These are phyloP conservation scores for Diplodia mutila DNA, from an alignment of 2,329 filamentous ascomycete species.

Conservation along the genomic window DNA sequence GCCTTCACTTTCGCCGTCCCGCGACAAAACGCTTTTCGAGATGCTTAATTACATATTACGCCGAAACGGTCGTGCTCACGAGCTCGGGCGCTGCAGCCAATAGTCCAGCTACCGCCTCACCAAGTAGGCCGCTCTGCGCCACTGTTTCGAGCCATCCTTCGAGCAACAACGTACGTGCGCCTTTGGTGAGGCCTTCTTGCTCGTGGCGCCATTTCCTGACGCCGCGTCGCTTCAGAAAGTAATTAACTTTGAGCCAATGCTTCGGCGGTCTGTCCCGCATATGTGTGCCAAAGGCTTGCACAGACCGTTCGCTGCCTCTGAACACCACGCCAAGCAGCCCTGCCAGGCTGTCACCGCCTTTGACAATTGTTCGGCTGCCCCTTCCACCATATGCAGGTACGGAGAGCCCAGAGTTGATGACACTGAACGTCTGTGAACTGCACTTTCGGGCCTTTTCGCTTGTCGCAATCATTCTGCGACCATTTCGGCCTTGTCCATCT, in stretches of 20 bases:
- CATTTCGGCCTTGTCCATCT: not conserved
- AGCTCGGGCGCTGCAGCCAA: not conserved
- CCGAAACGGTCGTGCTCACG: slow-evolving; percentile 2
- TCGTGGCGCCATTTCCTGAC: not conserved
- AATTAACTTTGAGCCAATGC: not conserved
- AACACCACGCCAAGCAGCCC: slow-evolving; percentile 15
- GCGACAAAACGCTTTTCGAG: not conserved
- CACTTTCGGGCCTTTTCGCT: not conserved
- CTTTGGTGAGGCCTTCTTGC: not conserved
- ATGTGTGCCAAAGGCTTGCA: not conserved
- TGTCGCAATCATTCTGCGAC: not conserved
- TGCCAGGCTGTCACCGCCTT: slow-evolving; percentile 11
- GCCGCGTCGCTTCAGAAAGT: not conserved
- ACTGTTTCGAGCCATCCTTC: not conserved
- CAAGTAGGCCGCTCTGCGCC: not conserved
- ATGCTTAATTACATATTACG: not conserved
- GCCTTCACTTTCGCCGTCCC: not conserved
- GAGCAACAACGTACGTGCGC: not conserved
- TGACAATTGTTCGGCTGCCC: slow-evolving; percentile 10
- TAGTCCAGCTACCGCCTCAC: not conserved
- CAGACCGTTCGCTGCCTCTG: not conserved
- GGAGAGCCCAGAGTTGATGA: not conserved
- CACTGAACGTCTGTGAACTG: not conserved
- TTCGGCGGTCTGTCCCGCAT: not conserved
- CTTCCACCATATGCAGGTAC: slow-evolving; percentile 3